Base-by-base conservation (phyloP, 2,329 filamentous ascomycete species). In the Cercospora sp. region DNA sequence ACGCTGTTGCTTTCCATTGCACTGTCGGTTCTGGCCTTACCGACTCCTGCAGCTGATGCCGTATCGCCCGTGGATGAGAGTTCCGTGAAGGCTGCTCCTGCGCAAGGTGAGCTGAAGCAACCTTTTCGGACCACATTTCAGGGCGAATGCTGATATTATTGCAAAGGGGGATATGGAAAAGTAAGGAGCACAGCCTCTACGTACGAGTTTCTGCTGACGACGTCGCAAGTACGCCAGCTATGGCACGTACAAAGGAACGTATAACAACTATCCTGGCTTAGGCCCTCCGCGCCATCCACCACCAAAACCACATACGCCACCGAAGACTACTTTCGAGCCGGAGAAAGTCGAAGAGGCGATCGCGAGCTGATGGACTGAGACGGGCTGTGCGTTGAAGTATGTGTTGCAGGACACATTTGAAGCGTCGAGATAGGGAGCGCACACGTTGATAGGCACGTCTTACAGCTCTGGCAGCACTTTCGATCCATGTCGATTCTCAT, bases 151-250 rank as follows among this genome's bases (percentile, higher is more conserved):
- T 30, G 13, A 58, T 18, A 7, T 5, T 51, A 12, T 26, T 24
- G 5, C 18, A 51, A 3, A 51, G 45, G 13, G 21, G 53, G n/a
- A 12, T 58, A 58, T 18, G 53, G 53, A 32, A 30, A 58, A 21
- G 53, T 58, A n/a, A 58, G 16, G 53, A 12, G 9, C 21, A 18
- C 2, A n/a, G 1, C 1, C 53, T 18, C 6, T 21, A 4, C 21
- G 24, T 10, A 3, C 10, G 5, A 24, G 5, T 5, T 28, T 9
- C 53, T 58, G 16, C 16, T 58, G 12, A 51, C 30, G 4, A 13
- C 53, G 9, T 58, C 53, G 21, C 53, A 58, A 58, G 53, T 58
- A 58, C n/a, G 53, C 26, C 30, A 58, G 30, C 26, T 58, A 58
- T n/a, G 53, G 53, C 30, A 58, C 16, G 8, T 58, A 58, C 30